Evolutionary conservation across 345 rosid species (phyloP), one percentile per base, ranked within the genome.

Genomic region (Iberis pinnata): DNA sequence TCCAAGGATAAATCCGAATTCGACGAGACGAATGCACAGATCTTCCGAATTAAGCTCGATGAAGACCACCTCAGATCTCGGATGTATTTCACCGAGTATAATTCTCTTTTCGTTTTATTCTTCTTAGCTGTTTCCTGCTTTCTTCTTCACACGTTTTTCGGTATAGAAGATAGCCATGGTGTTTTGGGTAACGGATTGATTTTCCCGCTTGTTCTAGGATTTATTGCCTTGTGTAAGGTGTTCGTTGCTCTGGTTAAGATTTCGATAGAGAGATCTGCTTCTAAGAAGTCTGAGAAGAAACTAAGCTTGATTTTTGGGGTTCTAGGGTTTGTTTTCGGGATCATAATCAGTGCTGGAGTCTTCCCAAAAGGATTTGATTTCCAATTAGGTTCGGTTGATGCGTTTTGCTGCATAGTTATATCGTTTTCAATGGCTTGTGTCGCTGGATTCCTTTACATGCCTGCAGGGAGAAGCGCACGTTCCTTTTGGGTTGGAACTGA

Each of bases 401-500:
- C 80, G 5, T 66, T 75, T 22, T 72, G 77, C 37, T 78, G 69
- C 49, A 5, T 84, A 33, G 51, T 70, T 31, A 43, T 82, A 33
- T 76, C 83, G 2, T 19, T 61, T 27, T 70, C 75, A 1, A 80
- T 79, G 89, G 96, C 95, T 18, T 74, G 86, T 52, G 39, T 80
- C 0, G 58, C 78, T 7, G 85, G 89, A 2, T 64, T 75, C 43
- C 56, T 90, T 20, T 90, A 82, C 65, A 73, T 86, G 77, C 89
- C 96, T 24, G 82, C 87, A 0, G 76, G 74, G 36, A 87, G 86
- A 78, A 76, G 67, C 63, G 96, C 88, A 2, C 52, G 96, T 47
- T 76, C 92, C 5, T 82, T 90, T 71, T 87, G 98, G 96, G 77
- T 90, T 15, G 98, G 96, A 12, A 87, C 96, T 6, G 95, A 90